Base-by-base conservation (phyloP, 2,329 filamentous ascomycete genomes). In the Penicillium sp. region DNA sequence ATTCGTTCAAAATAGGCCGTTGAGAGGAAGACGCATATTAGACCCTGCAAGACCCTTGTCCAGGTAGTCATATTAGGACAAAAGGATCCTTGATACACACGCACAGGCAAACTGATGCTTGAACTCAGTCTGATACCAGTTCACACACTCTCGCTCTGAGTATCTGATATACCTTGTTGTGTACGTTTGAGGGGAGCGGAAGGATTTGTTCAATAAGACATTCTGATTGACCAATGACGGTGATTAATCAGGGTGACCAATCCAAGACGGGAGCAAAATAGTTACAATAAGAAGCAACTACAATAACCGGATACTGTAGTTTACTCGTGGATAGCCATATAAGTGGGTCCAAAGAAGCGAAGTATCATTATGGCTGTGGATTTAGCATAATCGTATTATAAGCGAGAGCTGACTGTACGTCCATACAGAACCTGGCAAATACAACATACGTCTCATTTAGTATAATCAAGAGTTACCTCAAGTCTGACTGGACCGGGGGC, bases 381-480 rank as follows among this genome's bases (percentile, higher is more conserved):
- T n/a, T 35, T 15, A 15, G 1, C 31, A 35, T 35, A n/a, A 35
- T 6, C 31, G 31, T n/a, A 11, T 11, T 11, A 33, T 33, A 33
- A 33, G 31, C 12, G 12, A 33, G 12, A 33, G 31, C 14, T 29
- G 27, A 31, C 14, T 20, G 5, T 37, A 37, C 9, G 4, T 9
- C 8, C 6, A n/a, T 37, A n/a, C 8, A 20, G 33, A 9, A 2
- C n/a, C 14, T 37, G 15, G 15, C 5, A 37, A 15, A 37, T 2
- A 37, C 33, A n/a, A 37, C 1, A 37, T 15, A 18, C n/a, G n/a
- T 40, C 35, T 40, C 35, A 40, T 40, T 40, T 20, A 18, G 35
- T 18, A 40, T 65, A 70, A 53, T 65, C 66, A 25, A 70, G 52
- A 25, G 59, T 61, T 25, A 65, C 64, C 37, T 61, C 59, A 18